Conservation (phyloP, 2,329 filamentous ascomycete species). For the Mycosphaerella sp. region DNA sequence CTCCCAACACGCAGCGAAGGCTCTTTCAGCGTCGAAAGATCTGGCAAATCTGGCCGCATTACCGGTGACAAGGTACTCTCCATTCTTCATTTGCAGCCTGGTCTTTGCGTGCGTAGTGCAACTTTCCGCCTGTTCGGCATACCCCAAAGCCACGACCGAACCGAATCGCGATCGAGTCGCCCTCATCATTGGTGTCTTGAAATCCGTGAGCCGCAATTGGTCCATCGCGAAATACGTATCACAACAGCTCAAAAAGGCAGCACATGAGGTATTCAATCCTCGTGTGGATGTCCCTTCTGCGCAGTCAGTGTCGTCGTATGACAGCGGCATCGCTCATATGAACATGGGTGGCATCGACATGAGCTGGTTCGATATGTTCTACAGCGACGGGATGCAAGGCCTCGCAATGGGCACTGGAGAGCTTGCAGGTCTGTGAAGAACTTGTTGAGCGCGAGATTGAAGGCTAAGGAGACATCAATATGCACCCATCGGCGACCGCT, state of each 20-base stretch:
- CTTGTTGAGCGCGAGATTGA: not conserved
- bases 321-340: slow-evolving; percentile 15
- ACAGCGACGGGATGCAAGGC: slow-evolving; percentile 13
- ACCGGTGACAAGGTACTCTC: slow-evolving; percentile 67
- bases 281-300: slow-evolving; percentile 6
- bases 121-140: slow-evolving; percentile 66
- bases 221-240: slow-evolving; percentile 63
- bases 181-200: slow-evolving; percentile 70
- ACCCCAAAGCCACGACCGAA: slow-evolving; percentile 55
- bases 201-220: slow-evolving; percentile 63
- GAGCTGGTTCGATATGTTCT: slow-evolving; percentile 24
- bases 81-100: slow-evolving; percentile 76
- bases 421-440: slow-evolving; percentile 4
- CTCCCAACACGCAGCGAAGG: slow-evolving; percentile 63
- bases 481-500: no score
- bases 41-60: slow-evolving; percentile 70
- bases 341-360: slow-evolving; percentile 15
- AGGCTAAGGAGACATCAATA: not conserved
- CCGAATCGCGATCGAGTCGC: slow-evolving; percentile 61
- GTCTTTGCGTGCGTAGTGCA: slow-evolving; percentile 75
- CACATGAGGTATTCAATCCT: slow-evolving; percentile 51
- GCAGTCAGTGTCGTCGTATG: slow-evolving; percentile 10
- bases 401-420: slow-evolving; percentile 1
- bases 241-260: slow-evolving; percentile 68
- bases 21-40: slow-evolving; percentile 69